These are phyloP conservation scores for Fusarium graminum DNA, from an alignment of 2,329 filamentous ascomycete genomes.

Conservation along the genomic window DNA sequence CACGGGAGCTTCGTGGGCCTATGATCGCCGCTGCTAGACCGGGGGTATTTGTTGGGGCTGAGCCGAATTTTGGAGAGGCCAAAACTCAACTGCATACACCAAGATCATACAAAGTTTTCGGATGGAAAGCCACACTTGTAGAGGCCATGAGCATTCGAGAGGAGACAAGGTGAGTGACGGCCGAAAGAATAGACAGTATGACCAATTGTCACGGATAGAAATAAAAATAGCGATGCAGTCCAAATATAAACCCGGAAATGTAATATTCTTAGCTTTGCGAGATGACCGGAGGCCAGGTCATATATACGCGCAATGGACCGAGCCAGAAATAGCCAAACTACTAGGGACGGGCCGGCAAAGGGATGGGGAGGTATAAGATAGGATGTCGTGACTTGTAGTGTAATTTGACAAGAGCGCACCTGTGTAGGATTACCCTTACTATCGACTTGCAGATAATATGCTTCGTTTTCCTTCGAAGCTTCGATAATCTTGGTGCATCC, in stretches of 20 bases:
- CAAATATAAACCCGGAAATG: conserved; percentile 31
- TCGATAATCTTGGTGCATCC: neutral
- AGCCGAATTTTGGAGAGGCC: conserved; percentile 20
- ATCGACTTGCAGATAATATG: neutral
- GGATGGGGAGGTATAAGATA: conserved; percentile 36
- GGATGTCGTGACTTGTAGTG: conserved; percentile 29
- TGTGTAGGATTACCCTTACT: neutral
- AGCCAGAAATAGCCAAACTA: conserved; percentile 34
- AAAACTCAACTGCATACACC: conserved; percentile 20
- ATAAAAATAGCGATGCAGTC: conserved; percentile 41
- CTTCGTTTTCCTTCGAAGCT: neutral
- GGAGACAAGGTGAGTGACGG: conserved; percentile 20
- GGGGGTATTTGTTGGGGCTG: conserved; percentile 37
- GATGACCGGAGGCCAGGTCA: conserved; percentile 32
- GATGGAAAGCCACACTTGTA: conserved; percentile 29
- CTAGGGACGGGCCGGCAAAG: conserved; percentile 50
- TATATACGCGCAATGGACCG: conserved; percentile 14
- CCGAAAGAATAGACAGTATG: conserved; percentile 14
- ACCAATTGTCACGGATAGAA: neutral
- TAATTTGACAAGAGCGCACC: conserved; percentile 13
- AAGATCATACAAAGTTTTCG: conserved; percentile 26
- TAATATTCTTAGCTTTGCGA: conserved; percentile 22
- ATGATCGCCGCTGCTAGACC: conserved; percentile 49
- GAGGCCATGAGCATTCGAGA: conserved; percentile 2
- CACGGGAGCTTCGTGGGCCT: conserved; percentile 45